phyloP scores from a whole-genome alignment of 2,329 filamentous ascomycete genomes.

The Simplicillium sp. region DNA sequence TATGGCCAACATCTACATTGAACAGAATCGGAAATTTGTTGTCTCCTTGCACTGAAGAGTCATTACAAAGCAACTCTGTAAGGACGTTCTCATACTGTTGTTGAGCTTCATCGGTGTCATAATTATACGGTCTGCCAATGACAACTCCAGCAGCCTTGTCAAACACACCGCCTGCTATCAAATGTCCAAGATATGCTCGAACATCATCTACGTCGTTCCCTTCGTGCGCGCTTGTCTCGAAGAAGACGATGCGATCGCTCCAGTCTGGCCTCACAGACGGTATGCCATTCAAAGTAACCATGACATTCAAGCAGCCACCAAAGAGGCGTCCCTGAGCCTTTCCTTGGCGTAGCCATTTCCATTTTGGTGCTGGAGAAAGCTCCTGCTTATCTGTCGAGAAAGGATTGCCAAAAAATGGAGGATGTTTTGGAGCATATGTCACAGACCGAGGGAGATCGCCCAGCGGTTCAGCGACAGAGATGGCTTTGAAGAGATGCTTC shows the following conservation, averaged over 20 bases:
- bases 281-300: constrained; percentile 21
- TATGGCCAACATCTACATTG: constrained; percentile 27
- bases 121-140: constrained; percentile 24
- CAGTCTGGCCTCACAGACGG: constrained; percentile 17
- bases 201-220: constrained; percentile 12
- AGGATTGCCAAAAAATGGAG: too few relatives aligned
- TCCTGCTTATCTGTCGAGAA: too few relatives aligned
- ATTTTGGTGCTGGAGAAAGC: constrained; percentile 8
- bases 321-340: constrained; percentile 31
- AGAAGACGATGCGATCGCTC: constrained; percentile 20
- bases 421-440: too few relatives aligned
- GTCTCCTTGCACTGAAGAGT: constrained; percentile 10
- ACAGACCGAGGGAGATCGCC: too few relatives aligned
- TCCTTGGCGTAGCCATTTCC: constrained; percentile 27
- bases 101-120: constrained; percentile 16
- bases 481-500: too few relatives aligned
- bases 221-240: constrained; percentile 21
- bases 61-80: constrained; percentile 16
- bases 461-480: too few relatives aligned
- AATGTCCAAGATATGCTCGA: constrained; percentile 19
- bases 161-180: constrained; percentile 25
- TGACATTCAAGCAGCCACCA: constrained; percentile 26
- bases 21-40: constrained; percentile 22
- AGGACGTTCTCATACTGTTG: constrained; percentile 16
- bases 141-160: constrained; percentile 23